Percentiles rank a stretch among this genome's conserved stretches.
Evolutionary conservation across 2,329 filamentous ascomycete species (phyloP).

Genomic region (Colletotrichum tabaci): DNA sequence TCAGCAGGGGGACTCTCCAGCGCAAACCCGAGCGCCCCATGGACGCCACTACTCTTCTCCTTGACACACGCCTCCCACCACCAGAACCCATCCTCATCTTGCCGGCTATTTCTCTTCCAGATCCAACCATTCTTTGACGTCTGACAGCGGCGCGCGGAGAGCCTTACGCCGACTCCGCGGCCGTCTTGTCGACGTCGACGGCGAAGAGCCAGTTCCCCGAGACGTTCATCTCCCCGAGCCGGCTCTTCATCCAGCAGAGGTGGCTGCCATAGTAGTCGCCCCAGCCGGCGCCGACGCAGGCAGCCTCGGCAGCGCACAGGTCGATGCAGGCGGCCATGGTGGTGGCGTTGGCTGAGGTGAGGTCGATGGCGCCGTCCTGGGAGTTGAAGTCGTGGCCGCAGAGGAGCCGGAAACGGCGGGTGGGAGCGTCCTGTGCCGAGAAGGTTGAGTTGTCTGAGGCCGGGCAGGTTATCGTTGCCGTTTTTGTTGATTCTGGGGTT

Average conservation of each 20-base stretch:
- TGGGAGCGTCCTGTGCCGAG: conserved; percentile 23
- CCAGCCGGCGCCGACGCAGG: conserved; percentile 46
- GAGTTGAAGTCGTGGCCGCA: conserved; percentile 45
- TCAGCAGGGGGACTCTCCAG: neutral
- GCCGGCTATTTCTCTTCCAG: too few species aligned
- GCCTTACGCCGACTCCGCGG: neutral
- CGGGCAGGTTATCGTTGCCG: conserved; percentile 42
- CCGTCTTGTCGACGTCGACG: conserved; percentile 29
- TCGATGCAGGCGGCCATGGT: conserved; percentile 46
- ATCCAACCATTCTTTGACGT: neutral
- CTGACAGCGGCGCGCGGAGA: neutral
- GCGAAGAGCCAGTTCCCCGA: conserved; percentile 39
- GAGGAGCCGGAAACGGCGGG: conserved; percentile 37
- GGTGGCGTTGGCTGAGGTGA: conserved; percentile 31
- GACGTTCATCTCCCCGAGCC: conserved; percentile 32
- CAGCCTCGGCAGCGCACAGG: conserved; percentile 40
- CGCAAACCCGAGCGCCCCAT: neutral
- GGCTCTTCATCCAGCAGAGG: conserved; percentile 46
- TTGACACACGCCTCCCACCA: neutral
- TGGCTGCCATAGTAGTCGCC: conserved; percentile 41
- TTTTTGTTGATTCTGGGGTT: conserved; percentile 21
- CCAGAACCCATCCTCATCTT: too few species aligned
- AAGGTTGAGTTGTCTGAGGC: conserved; percentile 37
- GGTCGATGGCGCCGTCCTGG: conserved; percentile 38
- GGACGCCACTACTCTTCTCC: neutral